Evolutionary conservation across 176 grass and related monocot species (phyloP).

Genomic region (Dendrocalamus sinicus): DNA sequence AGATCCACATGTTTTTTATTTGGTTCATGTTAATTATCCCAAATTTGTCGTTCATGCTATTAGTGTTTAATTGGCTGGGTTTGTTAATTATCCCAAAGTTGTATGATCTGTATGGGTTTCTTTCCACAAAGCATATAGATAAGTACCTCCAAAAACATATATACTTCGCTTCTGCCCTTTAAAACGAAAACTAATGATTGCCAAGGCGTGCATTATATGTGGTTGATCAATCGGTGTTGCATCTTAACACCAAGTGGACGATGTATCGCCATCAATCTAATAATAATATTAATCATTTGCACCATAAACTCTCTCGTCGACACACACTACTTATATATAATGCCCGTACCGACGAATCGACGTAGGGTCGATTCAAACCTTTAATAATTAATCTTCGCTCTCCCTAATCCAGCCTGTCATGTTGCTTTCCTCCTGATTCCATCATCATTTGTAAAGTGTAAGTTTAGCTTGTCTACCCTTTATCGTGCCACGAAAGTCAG

Average conservation of each 20-base stretch:
- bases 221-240: neutral
- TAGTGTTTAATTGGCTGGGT: too few relatives aligned
- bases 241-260: neutral
- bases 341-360: neutral
- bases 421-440: neutral
- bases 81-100: too few relatives aligned
- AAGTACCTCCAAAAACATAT: too few relatives aligned
- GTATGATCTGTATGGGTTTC: too few relatives aligned
- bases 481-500: neutral
- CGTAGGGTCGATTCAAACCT: neutral
- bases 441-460: neutral
- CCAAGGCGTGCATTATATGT: neutral
- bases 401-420: conserved; percentile 12
- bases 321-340: neutral
- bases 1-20: too few relatives aligned
- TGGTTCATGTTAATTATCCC: too few relatives aligned
- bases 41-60: too few relatives aligned
- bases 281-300: neutral
- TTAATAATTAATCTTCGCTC: neutral
- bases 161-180: too few relatives aligned
- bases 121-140: too few relatives aligned
- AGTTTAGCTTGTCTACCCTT: neutral
- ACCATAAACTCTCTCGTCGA: neutral
- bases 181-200: neutral
- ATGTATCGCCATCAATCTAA: neutral